phyloP scores from a whole-genome alignment of 352 stramenopile genomes.

The Phytophthora cactorum region DNA sequence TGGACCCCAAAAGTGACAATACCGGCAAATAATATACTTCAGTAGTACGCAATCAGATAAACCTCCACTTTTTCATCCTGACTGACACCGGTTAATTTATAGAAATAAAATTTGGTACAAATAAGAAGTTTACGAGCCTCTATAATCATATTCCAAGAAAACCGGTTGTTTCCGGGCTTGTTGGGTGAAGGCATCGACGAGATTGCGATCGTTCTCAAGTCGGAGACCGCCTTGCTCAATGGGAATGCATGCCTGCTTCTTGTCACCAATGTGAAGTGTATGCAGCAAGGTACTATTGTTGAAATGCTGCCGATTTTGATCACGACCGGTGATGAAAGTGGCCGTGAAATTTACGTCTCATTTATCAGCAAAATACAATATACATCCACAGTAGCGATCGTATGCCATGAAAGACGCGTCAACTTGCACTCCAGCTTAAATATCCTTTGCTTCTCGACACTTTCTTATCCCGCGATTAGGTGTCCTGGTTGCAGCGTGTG shows the following conservation, averaged over 20 bases:
- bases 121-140: neutral
- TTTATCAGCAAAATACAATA: slow-evolving; percentile 30
- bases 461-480: slow-evolving; percentile 1
- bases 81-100: no score
- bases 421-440: slow-evolving; percentile 32
- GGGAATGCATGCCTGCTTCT: slow-evolving; percentile 4
- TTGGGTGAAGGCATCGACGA: slow-evolving; percentile 26
- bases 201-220: slow-evolving; percentile 3
- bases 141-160: neutral
- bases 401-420: neutral
- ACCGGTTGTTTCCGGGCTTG: slow-evolving; percentile 6
- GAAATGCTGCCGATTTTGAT: slow-evolving; percentile 1
- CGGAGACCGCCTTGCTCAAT: slow-evolving; percentile 10
- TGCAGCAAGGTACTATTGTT: slow-evolving; percentile 17
- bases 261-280: slow-evolving; percentile 16
- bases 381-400: slow-evolving; percentile 19
- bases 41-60: slow-evolving; percentile 9
- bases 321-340: neutral
- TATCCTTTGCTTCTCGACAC: slow-evolving; percentile 17
- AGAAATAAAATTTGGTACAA: no score
- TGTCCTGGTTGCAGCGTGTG: slow-evolving; percentile 39
- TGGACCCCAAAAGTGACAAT: slow-evolving; percentile 7
- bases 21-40: neutral
- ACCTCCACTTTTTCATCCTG: neutral
- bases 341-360: neutral